Evolutionary conservation across 331 rosid genomes (phyloP), one percentile per base, ranked within the genome.

Genomic region (Ulmus americana): DNA sequence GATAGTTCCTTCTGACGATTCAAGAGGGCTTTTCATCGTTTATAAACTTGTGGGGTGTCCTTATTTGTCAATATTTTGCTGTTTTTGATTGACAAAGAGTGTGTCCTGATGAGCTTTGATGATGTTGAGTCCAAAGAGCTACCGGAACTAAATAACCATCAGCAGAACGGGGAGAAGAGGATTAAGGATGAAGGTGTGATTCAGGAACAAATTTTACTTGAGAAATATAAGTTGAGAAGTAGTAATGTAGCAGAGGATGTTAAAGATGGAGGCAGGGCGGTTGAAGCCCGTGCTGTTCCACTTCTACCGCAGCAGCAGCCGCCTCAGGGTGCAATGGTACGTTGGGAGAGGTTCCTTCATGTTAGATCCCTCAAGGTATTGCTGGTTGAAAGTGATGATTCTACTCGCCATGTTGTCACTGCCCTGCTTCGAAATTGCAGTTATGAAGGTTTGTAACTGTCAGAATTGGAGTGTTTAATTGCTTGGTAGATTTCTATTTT

Each of bases 341-440:
- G 95, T 63, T 90, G 97, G 97, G 97, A 88, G 83, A 90, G 90
- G 75, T 90, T 90, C 73, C 79, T 90, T 45, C 95, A 85, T 76
- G 22, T 84, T 61, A 81, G 95, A 68, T 78, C 95, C 14, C 95
- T 90, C 35, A 90, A 88, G 76, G 95, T 90, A 69, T 77, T 90
- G 81, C 87, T 90, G 56, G 97, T 88, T 72, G 97, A 90, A 76
- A 49, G 73, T 66, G 97, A 90, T 74, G 91, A 88, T 71, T 90
- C 77, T 66, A 90, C 97, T 7, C 97, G 97, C 50, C 95, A 82
- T 59, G 78, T 90, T 64, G 95, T 90, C 42, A 75, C 95, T 20
- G 97, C 97, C 28, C 78, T 90, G 75, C 97, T 90, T 67, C 91
- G 95, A 60, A 90, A 90, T 79, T 90, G 97, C 80, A 84, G 95